Conservation (phyloP, 2,329 filamentous ascomycete species). For the Orbilia oligospora region DNA sequence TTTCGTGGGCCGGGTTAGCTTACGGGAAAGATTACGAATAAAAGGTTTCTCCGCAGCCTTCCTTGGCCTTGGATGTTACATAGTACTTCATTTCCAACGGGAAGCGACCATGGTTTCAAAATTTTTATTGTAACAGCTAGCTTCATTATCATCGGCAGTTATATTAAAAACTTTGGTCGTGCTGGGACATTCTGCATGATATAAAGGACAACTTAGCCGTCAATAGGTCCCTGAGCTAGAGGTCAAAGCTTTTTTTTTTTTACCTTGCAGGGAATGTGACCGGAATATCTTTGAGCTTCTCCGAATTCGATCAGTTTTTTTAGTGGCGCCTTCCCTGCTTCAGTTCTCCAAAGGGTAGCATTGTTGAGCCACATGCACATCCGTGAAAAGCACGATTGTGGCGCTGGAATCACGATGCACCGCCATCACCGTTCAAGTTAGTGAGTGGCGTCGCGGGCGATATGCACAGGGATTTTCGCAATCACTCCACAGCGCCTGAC, state of each 20-base stretch:
- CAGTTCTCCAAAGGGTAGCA: background rate
- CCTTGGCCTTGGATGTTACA: too few relatives aligned
- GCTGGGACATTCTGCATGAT: conserved; percentile 27
- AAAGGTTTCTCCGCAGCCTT: conserved; percentile 5
- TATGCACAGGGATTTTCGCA: conserved; percentile 11
- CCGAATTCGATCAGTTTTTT: conserved; percentile 17
- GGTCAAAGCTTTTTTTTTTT: conserved; percentile 22
- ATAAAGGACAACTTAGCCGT: conserved; percentile 32
- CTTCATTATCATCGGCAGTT: conserved; percentile 5
- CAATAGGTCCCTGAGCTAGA: conserved; percentile 1
- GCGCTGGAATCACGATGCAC: background rate
- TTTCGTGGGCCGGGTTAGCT: conserved; percentile 4
- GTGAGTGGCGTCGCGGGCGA: background rate
- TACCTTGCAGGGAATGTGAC: background rate
- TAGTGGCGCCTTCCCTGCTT: background rate
- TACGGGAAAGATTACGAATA: conserved; percentile 10
- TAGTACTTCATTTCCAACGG: conserved; percentile 16
- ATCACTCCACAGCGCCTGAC: background rate
- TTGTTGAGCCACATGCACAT: background rate
- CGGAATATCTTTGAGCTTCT: conserved; percentile 50
- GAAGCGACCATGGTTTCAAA: conserved; percentile 49
- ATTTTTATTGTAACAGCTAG: conserved; percentile 20
- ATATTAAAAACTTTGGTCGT: background rate
- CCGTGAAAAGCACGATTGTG: conserved; percentile 3
- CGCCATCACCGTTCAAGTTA: background rate